phyloP scores from a whole-genome alignment of 805 yeast species.

The Wickerhamomyces ciferrii region DNA sequence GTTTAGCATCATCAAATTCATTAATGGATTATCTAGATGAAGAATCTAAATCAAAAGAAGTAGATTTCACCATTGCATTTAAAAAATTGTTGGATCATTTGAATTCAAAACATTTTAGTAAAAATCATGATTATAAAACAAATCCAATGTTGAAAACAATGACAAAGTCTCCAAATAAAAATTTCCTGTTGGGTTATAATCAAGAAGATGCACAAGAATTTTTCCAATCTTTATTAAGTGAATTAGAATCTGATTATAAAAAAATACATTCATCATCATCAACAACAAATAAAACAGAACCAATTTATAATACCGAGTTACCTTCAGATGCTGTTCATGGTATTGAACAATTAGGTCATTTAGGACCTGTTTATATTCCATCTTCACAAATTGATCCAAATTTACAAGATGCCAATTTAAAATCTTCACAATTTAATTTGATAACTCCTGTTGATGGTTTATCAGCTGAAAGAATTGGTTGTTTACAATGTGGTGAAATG shows the following conservation, averaged over 20 bases:
- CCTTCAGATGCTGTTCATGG: constrained; percentile 31
- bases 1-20: constrained; percentile 68
- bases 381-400: constrained; percentile 77
- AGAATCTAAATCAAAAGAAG: constrained; percentile 13
- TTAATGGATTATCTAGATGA: constrained; percentile 49
- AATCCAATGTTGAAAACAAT: constrained; percentile 55
- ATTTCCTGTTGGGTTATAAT: constrained; percentile 75
- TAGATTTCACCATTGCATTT: constrained; percentile 50
- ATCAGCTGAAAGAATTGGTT: constrained; percentile 84
- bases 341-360: constrained; percentile 45
- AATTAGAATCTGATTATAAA: constrained; percentile 55
- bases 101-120: constrained; percentile 48
- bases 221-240: constrained; percentile 71
- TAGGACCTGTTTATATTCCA: constrained; percentile 66
- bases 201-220: constrained; percentile 98
- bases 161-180: constrained; percentile 75
- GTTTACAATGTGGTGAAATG: constrained; percentile 86
- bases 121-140: constrained; percentile 56
- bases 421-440: constrained; percentile 48
- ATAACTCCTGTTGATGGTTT: constrained; percentile 92
- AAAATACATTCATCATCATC: constrained; percentile 17
- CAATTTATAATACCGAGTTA: constrained; percentile 22
- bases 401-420: constrained; percentile 32
- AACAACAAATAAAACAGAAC: constrained; percentile 15
- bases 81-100: constrained; percentile 46